Evolutionary conservation across 2,329 filamentous ascomycete genomes (phyloP).

Genomic region (Orbilia blumenaviensis): DNA sequence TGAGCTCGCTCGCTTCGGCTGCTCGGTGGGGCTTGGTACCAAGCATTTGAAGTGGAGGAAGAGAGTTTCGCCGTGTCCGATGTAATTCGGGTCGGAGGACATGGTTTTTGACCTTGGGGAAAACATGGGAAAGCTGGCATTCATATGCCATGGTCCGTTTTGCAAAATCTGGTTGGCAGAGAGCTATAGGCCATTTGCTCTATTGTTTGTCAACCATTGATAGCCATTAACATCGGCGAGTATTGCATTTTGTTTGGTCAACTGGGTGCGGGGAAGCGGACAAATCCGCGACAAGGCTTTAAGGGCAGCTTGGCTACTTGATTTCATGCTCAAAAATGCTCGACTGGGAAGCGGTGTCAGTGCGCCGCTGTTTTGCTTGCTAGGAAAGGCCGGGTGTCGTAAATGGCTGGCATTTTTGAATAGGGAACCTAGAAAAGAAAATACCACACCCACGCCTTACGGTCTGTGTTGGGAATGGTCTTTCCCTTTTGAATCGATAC

Average conservation of each 20-base stretch:
- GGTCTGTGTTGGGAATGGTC: slow-evolving; percentile 9
- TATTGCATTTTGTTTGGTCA: slow-evolving; percentile 7
- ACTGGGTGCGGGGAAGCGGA: slow-evolving; percentile 19
- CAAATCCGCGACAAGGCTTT: slow-evolving; percentile 12
- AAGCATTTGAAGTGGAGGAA: slow-evolving; percentile 15
- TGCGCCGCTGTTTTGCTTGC: background rate
- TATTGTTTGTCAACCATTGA: background rate
- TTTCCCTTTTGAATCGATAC: slow-evolving; percentile 6
- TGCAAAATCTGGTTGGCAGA: background rate
- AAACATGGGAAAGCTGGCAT: background rate
- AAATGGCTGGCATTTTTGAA: slow-evolving; percentile 4
- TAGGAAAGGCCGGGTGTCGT: background rate
- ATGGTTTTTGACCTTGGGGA: background rate
- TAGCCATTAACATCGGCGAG: background rate
- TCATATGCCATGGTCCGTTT: background rate
- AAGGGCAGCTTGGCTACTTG: background rate
- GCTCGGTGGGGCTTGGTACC: slow-evolving; percentile 10
- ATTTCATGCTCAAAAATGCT: slow-evolving; percentile 35
- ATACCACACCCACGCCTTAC: slow-evolving; percentile 36
- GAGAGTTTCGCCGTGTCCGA: slow-evolving; percentile 19
- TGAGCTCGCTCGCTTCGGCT: slow-evolving; percentile 19
- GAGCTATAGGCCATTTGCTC: slow-evolving; percentile 1
- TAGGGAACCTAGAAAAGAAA: slow-evolving; percentile 4
- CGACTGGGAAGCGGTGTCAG: background rate
- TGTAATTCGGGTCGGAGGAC: slow-evolving; percentile 19